Percentiles rank a stretch among this genome's conserved stretches.
phyloP scores from a whole-genome alignment of 2,329 filamentous ascomycete genomes.

The Apiospora sp. region DNA sequence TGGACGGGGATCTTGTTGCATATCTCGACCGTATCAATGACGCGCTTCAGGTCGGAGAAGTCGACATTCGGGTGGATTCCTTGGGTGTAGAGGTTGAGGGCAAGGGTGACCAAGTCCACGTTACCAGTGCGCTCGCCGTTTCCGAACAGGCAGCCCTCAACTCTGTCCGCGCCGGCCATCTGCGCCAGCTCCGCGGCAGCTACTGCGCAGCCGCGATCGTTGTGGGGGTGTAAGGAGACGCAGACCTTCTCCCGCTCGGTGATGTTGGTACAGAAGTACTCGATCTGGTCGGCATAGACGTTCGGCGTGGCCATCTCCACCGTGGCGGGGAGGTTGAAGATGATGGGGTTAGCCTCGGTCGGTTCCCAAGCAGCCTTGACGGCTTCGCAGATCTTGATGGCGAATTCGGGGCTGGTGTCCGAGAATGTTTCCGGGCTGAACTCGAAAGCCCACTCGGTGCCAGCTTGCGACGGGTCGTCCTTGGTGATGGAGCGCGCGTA shows the following conservation, averaged over 20 bases:
- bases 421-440: slow-evolving; percentile 92
- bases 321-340: slow-evolving; percentile 96
- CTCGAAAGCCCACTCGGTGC: slow-evolving; percentile 78
- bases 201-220: slow-evolving; percentile 84
- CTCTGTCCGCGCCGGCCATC: slow-evolving; percentile 94
- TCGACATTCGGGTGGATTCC: slow-evolving; percentile 86
- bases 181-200: slow-evolving; percentile 92
- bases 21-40: slow-evolving; percentile 89
- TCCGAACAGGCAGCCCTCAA: slow-evolving; percentile 74
- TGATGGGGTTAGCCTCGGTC: slow-evolving; percentile 79
- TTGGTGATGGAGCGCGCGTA: slow-evolving; percentile 92
- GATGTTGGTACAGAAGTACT: slow-evolving; percentile 91
- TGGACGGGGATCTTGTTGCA: slow-evolving; percentile 96
- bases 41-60: slow-evolving; percentile 85
- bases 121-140: slow-evolving; percentile 97
- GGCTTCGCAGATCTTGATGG: slow-evolving; percentile 84
- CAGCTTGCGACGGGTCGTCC: slow-evolving; percentile 65
- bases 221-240: slow-evolving; percentile 92
- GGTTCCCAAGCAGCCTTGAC: slow-evolving; percentile 95
- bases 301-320: slow-evolving; percentile 96
- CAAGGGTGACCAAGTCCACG: slow-evolving; percentile 92
- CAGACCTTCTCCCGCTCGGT: slow-evolving; percentile 85
- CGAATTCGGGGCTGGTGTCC: slow-evolving; percentile 86
- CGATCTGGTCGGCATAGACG: slow-evolving; percentile 94
- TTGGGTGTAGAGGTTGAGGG: slow-evolving; percentile 93